Evolutionary conservation across 2,329 filamentous ascomycete species (phyloP).

Genomic region (Myriosclerotinia curreyana): DNA sequence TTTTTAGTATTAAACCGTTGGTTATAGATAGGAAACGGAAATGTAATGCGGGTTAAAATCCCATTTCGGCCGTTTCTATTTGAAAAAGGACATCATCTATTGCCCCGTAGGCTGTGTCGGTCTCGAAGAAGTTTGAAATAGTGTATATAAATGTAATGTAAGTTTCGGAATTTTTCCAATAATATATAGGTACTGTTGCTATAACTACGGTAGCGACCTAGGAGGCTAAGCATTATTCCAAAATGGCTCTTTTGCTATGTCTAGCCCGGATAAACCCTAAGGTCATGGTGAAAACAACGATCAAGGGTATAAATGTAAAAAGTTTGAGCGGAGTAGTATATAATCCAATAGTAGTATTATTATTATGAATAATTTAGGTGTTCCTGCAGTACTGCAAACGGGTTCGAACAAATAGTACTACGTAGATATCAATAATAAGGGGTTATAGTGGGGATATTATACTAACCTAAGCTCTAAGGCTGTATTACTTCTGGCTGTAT

Average conservation of each 20-base stretch:
- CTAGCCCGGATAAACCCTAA: too few species aligned
- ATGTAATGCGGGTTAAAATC: constrained; percentile 1
- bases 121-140: background rate
- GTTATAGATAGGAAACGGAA: constrained; percentile 3
- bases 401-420: too few species aligned
- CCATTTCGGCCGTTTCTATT: background rate
- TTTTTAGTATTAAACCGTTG: background rate
- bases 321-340: background rate
- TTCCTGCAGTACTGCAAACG: background rate
- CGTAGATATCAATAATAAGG: too few species aligned
- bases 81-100: background rate
- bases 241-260: too few species aligned
- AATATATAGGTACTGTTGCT: too few species aligned
- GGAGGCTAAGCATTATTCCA: too few species aligned
- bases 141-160: background rate
- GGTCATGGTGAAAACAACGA: too few species aligned
- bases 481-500: too few species aligned
- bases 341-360: background rate
- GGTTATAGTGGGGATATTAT: too few species aligned
- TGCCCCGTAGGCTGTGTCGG: background rate
- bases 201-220: too few species aligned
- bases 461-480: too few species aligned
- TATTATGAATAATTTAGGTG: background rate
- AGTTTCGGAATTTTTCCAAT: background rate
- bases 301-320: background rate